phyloP scores from a whole-genome alignment of 2,329 filamentous ascomycete species.

The Nothopassalora personata region DNA sequence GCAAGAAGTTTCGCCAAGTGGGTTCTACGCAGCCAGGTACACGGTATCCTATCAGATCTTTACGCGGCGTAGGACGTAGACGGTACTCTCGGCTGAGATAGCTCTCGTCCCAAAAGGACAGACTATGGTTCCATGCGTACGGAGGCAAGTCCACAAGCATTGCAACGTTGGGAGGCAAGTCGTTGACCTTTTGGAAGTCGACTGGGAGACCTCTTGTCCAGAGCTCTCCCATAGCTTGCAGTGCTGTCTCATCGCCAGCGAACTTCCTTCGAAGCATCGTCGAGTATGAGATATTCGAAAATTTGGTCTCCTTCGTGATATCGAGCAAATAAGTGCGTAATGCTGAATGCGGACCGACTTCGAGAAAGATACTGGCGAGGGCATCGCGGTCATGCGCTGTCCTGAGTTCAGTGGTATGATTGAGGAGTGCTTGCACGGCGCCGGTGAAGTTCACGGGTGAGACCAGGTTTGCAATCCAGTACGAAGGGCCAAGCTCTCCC shows the following conservation, averaged over 20 bases:
- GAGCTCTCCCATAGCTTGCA: constrained; percentile 5
- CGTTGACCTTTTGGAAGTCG: constrained; percentile 3
- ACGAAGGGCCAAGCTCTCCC: neutral
- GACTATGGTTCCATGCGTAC: constrained; percentile 13
- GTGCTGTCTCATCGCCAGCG: neutral
- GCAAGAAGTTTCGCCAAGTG: constrained; percentile 13
- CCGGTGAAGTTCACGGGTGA: constrained; percentile 9
- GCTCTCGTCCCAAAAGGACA: constrained; percentile 12
- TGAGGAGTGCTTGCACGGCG: too few relatives aligned
- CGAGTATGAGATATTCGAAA: neutral
- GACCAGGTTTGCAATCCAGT: constrained; percentile 12
- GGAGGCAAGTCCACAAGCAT: constrained; percentile 12
- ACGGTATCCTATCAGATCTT: constrained; percentile 11
- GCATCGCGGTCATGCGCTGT: neutral
- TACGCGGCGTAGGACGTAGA: constrained; percentile 2
- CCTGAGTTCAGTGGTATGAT: too few relatives aligned
- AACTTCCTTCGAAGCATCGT: constrained; percentile 2
- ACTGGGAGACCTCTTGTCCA: constrained; percentile 1
- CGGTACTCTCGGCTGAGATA: constrained; percentile 7
- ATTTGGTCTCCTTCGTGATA: constrained; percentile 3
- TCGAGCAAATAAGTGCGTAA: too few relatives aligned
- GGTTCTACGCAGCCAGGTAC: constrained; percentile 7
- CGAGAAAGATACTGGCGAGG: constrained; percentile 3
- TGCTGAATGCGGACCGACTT: constrained; percentile 13
- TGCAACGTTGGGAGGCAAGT: neutral